These are phyloP conservation scores for Saccharomycopsis schoenii DNA, from an alignment of 805 yeast species.

Conservation along the genomic window DNA sequence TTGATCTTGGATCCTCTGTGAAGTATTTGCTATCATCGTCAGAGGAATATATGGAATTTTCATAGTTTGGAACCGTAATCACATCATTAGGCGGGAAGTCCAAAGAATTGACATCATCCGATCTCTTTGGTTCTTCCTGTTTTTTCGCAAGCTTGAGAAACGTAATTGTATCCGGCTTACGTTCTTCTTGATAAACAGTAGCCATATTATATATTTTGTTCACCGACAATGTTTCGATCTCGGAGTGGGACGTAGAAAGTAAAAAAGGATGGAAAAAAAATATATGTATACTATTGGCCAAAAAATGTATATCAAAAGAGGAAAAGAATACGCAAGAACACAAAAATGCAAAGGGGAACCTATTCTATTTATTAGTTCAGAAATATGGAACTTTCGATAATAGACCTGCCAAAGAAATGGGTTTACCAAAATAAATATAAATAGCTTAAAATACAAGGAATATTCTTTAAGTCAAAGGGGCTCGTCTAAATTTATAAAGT, in stretches of 20 bases:
- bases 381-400: no score
- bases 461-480: background rate
- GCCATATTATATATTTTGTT: background rate
- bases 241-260: no score
- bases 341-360: no score
- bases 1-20: background rate
- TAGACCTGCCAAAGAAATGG: no score
- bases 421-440: background rate
- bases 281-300: background rate
- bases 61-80: constrained; percentile 16
- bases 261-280: background rate
- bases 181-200: background rate
- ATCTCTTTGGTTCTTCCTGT: background rate
- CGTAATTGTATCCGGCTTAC: background rate
- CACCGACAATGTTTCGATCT: no score
- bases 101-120: constrained; percentile 6
- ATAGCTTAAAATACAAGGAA: background rate
- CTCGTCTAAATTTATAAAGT: background rate
- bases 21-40: constrained; percentile 7
- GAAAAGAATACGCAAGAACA: background rate
- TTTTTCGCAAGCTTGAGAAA: constrained; percentile 1
- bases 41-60: constrained; percentile 10
- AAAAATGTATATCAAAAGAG: background rate
- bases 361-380: no score
- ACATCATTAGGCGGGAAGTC: constrained; percentile 16